Percentiles rank a stretch among this genome's conserved stretches.
Evolutionary conservation across 1,139 yeast species (phyloP).

Genomic region (Candida tunisiensis): DNA sequence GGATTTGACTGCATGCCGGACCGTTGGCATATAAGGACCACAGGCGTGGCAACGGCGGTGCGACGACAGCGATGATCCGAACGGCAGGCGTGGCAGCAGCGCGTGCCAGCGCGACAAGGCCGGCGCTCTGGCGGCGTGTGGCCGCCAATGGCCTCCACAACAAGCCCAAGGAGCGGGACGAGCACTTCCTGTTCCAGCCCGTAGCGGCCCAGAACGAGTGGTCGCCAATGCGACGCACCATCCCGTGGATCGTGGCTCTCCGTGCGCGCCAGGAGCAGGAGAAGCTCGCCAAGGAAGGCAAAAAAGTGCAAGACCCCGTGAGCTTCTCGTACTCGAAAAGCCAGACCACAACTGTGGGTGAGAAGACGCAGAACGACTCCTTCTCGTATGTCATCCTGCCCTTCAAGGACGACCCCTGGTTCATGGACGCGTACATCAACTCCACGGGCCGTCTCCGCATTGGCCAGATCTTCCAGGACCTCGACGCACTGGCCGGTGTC

Average conservation of each 20-base stretch:
- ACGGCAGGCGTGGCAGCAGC: too few species aligned
- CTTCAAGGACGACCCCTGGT: slow-evolving; percentile 67
- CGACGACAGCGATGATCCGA: too few species aligned
- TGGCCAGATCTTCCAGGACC: slow-evolving; percentile 80
- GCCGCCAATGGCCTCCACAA: not conserved
- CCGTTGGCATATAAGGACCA: too few species aligned
- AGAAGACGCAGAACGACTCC: slow-evolving; percentile 59
- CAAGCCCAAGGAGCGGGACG: not conserved
- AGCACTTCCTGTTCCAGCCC: slow-evolving; percentile 18
- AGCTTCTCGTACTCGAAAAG: slow-evolving; percentile 41
- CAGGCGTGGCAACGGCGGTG: too few species aligned
- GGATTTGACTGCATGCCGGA: too few species aligned
- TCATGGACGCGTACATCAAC: slow-evolving; percentile 75
- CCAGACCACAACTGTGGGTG: slow-evolving; percentile 45
- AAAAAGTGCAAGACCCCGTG: slow-evolving; percentile 52
- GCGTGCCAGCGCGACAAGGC: not conserved
- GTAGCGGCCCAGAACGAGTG: slow-evolving; percentile 14
- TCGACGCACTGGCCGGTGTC: slow-evolving; percentile 75
- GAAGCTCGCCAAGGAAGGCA: slow-evolving; percentile 12
- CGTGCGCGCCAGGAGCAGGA: slow-evolving; percentile 52
- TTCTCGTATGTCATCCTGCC: slow-evolving; percentile 62
- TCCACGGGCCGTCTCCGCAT: slow-evolving; percentile 79
- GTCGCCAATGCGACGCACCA: slow-evolving; percentile 21
- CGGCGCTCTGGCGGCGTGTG: not conserved
- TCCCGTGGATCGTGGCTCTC: slow-evolving; percentile 75